phyloP scores from a whole-genome alignment of 116 monocot species.

The Thalassia testudinum region DNA sequence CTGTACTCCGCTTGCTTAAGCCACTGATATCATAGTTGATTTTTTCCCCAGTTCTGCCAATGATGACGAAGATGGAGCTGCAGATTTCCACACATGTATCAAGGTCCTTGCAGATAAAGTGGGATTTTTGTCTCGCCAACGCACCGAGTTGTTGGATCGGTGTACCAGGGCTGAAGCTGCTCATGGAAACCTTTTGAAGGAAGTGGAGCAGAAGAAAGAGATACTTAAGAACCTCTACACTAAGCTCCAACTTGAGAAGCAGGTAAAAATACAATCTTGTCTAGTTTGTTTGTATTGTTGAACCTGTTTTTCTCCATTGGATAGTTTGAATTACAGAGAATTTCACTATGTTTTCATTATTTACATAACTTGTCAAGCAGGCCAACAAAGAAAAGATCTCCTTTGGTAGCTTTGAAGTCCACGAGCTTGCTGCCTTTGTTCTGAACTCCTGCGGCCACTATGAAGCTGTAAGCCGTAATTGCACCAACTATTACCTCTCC shows the following conservation, averaged over 20 bases:
- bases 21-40: too few relatives aligned
- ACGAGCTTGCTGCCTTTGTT: conserved; percentile 83
- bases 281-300: not conserved
- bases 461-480: conserved; percentile 59
- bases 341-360: too few relatives aligned
- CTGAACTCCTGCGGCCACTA: conserved; percentile 63
- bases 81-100: conserved; percentile 62
- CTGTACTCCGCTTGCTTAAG: too few relatives aligned
- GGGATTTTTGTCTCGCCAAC: conserved; percentile 26
- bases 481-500: conserved; percentile 78
- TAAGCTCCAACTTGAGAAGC: conserved; percentile 72
- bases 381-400: conserved; percentile 94
- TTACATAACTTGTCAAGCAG: conserved; percentile 33
- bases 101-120: conserved; percentile 72
- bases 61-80: conserved; percentile 53
- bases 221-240: conserved; percentile 46
- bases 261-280: conserved; percentile 41
- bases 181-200: conserved; percentile 31
- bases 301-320: not conserved
- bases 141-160: conserved; percentile 44
- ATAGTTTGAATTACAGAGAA: not conserved
- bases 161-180: conserved; percentile 39
- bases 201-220: conserved; percentile 83
- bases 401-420: conserved; percentile 66
- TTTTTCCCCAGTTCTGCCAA: conserved; percentile 49